Evolutionary conservation across 345 rosid species (phyloP).

Genomic region (Hirschfeldia incana): DNA sequence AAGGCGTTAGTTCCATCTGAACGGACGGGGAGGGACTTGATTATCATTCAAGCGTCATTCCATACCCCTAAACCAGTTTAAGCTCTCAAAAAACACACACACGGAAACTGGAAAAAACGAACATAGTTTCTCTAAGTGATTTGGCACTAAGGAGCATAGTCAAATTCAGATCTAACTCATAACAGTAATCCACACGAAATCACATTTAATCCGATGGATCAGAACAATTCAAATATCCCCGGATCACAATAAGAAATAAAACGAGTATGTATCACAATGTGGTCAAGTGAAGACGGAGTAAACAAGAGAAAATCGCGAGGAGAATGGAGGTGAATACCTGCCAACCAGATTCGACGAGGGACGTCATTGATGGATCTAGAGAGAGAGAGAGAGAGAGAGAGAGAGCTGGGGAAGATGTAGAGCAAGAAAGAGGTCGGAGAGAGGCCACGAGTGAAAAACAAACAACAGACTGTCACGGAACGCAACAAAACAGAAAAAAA

Average conservation of each 20-base stretch:
- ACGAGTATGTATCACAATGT: conserved; percentile 14
- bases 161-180: conserved; percentile 34
- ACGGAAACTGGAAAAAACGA: neutral
- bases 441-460: conserved; percentile 28
- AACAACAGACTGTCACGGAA: conserved; percentile 50
- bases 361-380: conserved; percentile 57
- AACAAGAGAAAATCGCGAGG: neutral
- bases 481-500: neutral
- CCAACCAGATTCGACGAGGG: conserved; percentile 78
- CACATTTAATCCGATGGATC: neutral
- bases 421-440: conserved; percentile 25
- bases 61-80: neutral
- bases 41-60: neutral
- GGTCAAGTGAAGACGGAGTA: neutral
- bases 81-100: neutral
- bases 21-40: neutral
- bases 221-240: neutral
- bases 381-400: conserved; percentile 17
- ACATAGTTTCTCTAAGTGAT: neutral
- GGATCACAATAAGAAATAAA: neutral
- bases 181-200: neutral
- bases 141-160: neutral
- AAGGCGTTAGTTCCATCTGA: conserved; percentile 1
- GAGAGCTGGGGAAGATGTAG: neutral
- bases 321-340: conserved; percentile 50